phyloP scores from a whole-genome alignment of 768 basidiomycete genomes.

The Lactarius evosmus region DNA sequence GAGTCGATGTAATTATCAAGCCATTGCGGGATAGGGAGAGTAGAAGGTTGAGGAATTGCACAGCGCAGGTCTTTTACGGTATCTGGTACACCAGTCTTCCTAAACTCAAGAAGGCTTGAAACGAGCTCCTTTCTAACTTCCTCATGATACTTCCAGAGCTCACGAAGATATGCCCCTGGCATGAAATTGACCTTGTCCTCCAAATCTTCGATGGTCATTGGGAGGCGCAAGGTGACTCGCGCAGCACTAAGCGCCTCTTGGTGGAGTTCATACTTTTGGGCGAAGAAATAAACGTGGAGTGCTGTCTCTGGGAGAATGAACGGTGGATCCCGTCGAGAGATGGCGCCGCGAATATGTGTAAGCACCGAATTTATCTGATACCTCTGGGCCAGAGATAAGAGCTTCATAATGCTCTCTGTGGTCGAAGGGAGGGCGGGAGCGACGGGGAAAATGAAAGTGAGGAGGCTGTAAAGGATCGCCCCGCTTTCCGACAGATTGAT shows the following conservation, averaged over 20 bases:
- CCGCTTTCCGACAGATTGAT: not conserved
- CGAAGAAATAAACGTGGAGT: not conserved
- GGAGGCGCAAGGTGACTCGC: not conserved
- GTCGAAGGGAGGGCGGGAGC: not conserved
- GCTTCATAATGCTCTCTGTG: not conserved
- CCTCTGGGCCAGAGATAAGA: not conserved
- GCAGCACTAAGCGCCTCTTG: not conserved
- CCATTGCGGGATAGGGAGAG: not conserved
- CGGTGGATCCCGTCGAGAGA: too few relatives aligned
- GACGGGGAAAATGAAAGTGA: not conserved
- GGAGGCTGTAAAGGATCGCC: not conserved
- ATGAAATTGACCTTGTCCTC: not conserved
- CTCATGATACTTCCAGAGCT: not conserved
- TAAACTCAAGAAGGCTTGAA: not conserved
- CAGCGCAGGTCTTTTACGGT: not conserved
- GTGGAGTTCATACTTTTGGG: not conserved
- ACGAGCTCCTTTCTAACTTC: not conserved
- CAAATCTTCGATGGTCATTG: not conserved
- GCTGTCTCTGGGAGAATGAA: not conserved
- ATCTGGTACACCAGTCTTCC: not conserved
- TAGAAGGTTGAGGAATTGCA: not conserved
- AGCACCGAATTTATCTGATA: not conserved
- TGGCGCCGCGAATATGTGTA: not conserved
- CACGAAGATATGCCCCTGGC: not conserved
- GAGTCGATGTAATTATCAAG: constrained; percentile 1